A percentile compares a stretch with the other conserved stretches of the same genome.
These are phyloP conservation scores for Talaromyces sp. DNA, from an alignment of 2,329 filamentous ascomycete genomes.

Conservation along the genomic window DNA sequence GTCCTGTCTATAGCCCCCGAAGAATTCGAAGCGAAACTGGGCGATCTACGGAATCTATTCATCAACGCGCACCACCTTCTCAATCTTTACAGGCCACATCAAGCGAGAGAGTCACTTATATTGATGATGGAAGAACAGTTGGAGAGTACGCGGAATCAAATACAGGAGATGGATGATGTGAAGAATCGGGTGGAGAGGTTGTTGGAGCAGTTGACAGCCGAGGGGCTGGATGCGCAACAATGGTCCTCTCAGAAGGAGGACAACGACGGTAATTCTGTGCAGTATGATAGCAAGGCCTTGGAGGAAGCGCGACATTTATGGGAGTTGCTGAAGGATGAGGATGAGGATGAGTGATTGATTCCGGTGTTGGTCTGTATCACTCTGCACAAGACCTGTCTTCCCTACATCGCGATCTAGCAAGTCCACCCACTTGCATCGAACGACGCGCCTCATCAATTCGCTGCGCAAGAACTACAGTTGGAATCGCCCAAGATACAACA, in stretches of 20 bases:
- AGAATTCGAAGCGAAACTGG: constrained; percentile 67
- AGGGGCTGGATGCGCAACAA: constrained; percentile 27
- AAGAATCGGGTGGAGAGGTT: constrained; percentile 62
- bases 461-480: background rate
- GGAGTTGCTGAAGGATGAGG: constrained; percentile 39
- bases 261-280: constrained; percentile 14
- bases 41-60: constrained; percentile 75
- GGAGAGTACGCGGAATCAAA: constrained; percentile 68
- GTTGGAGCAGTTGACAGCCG: constrained; percentile 34
- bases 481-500: background rate
- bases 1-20: constrained; percentile 65
- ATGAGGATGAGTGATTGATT: constrained; percentile 25
- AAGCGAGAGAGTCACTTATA: constrained; percentile 84
- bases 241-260: constrained; percentile 9
- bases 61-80: constrained; percentile 91
- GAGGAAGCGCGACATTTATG: constrained; percentile 37
- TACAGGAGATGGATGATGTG: constrained; percentile 70
- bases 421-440: no score
- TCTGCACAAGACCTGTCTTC: background rate
- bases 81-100: constrained; percentile 91
- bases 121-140: constrained; percentile 83
- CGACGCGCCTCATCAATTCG: background rate
- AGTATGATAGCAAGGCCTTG: constrained; percentile 21
- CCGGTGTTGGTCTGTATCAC: background rate
- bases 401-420: no score